A percentile compares a stretch with the other conserved stretches of the same genome.
Conservation (phyloP, 2,329 filamentous ascomycete genomes). For the Zopfia rhizophila region DNA sequence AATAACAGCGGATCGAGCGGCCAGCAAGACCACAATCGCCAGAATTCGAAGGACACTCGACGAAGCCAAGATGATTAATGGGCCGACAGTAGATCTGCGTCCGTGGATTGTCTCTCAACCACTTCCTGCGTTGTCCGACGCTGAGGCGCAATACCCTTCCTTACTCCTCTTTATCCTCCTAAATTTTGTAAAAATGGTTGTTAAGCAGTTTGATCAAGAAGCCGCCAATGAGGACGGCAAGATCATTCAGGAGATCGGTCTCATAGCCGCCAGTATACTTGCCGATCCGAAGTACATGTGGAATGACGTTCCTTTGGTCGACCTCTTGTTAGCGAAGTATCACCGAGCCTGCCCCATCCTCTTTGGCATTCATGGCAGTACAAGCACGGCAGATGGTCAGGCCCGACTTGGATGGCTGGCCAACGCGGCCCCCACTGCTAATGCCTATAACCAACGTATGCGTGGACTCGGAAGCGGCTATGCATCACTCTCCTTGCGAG, state of each 20-base stretch:
- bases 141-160: constrained; percentile 55
- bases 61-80: constrained; percentile 33
- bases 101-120: constrained; percentile 47
- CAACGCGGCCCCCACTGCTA: constrained; percentile 69
- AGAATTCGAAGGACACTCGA: constrained; percentile 41
- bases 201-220: constrained; percentile 67
- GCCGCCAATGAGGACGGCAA: constrained; percentile 49
- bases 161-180: constrained; percentile 75
- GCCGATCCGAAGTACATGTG: constrained; percentile 73
- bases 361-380: constrained; percentile 82
- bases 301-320: constrained; percentile 75
- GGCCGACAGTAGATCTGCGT: constrained; percentile 48
- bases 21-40: constrained; percentile 39
- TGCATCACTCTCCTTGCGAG: constrained; percentile 81
- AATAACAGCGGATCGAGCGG: constrained; percentile 40
- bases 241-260: constrained; percentile 79
- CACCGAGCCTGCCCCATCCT: constrained; percentile 83
- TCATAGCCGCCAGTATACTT: constrained; percentile 79
- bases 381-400: constrained; percentile 67
- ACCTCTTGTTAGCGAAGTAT: constrained; percentile 89
- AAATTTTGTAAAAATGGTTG: constrained; percentile 76
- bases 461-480: constrained; percentile 85
- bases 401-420: constrained; percentile 44
- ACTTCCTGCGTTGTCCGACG: constrained; percentile 38
- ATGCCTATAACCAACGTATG: constrained; percentile 84